These are phyloP conservation scores for Pyricularia grisea DNA, from an alignment of 2,329 filamentous ascomycete species.

Conservation along the genomic window DNA sequence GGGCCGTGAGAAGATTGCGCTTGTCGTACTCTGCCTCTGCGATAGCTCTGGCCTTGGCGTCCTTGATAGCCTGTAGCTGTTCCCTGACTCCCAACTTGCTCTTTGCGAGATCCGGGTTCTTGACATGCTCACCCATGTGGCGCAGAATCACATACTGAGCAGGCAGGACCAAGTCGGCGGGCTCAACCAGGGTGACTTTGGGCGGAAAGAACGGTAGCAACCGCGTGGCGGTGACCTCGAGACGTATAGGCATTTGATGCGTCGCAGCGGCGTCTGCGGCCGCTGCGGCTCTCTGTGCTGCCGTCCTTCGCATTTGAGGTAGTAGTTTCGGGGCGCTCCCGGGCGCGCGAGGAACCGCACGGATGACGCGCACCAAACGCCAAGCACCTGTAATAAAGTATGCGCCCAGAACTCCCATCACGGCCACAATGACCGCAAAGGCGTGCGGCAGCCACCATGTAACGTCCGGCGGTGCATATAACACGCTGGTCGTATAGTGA, in stretches of 20 bases:
- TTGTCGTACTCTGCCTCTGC: slow-evolving; percentile 39
- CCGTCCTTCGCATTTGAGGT: not conserved
- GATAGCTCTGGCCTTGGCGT: slow-evolving; percentile 25
- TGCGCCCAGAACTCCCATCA: slow-evolving; percentile 51
- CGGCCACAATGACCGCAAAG: slow-evolving; percentile 47
- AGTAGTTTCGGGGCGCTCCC: slow-evolving; percentile 1
- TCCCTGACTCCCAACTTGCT: not conserved
- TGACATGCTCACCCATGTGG: slow-evolving; percentile 12
- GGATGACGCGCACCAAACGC: slow-evolving; percentile 48
- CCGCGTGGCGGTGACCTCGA: slow-evolving; percentile 44
- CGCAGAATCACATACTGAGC: slow-evolving; percentile 18
- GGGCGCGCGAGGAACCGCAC: slow-evolving; percentile 34
- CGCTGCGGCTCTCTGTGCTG: slow-evolving; percentile 9
- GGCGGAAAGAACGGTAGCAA: slow-evolving; percentile 36
- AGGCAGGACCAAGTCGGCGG: slow-evolving; percentile 25
- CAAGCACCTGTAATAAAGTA: slow-evolving; percentile 49
- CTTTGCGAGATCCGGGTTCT: slow-evolving; percentile 4
- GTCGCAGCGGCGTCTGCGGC: slow-evolving; percentile 8
- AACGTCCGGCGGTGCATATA: slow-evolving; percentile 42
- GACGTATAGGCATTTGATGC: slow-evolving; percentile 24
- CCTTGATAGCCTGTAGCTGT: not conserved
- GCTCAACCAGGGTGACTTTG: slow-evolving; percentile 30
- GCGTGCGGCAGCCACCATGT: slow-evolving; percentile 46
- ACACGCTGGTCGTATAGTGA: slow-evolving; percentile 14
- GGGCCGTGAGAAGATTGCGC: slow-evolving; percentile 46